Evolutionary conservation across 768 basidiomycete species (phyloP), one percentile per base, ranked within the genome.

Genomic region (Astraeus odoratus): DNA sequence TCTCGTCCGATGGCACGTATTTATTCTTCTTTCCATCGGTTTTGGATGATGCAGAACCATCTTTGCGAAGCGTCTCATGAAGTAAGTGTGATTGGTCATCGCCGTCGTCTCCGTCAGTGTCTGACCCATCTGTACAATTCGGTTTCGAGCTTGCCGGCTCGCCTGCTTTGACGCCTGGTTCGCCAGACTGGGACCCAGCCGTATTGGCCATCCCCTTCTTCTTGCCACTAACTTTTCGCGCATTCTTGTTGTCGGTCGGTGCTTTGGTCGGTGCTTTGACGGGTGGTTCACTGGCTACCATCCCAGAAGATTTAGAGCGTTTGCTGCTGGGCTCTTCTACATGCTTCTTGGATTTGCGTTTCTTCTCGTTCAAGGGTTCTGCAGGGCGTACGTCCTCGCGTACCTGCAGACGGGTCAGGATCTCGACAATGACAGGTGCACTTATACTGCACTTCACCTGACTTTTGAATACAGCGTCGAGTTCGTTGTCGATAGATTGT

Each of bases 1-100:
- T 86, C 65, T 97, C 94, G 43, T 78, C 81, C 20, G 65, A 50
- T 0, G 86, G 88, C 1, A 73, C 70, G 52, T 71, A 74, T 49
- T 80, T 85, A 13, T 55, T 49, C 34, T 66, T 72, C 39, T 44
- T 48, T 26, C 51, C 67, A 13, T 37, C 46, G 3, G 46, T 35
- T 39, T 64, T 66, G 53, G 60, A 71, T 29, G 53, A 45, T 8
- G 63, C 64, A 49, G 44, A 33, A 12, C 48, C 53, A 42, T 51
- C 52, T 48, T 63, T 61, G 37, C 51, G 52, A 2, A 83, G 41
- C 3, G 78, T 76, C 58, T 87, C 85, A 51, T 90, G 86, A n/a
- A 82, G 70, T n/a, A 80, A 67, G 19, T 55, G 56, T 4, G 72
- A 55, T 2, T 62, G 52, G 5, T 49, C 60, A 27, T 64, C 66